A percentile compares a stretch with the other conserved stretches of the same genome.
Evolutionary conservation across 257 asterid species (phyloP).

Genomic region (Leonotis leonurus): DNA sequence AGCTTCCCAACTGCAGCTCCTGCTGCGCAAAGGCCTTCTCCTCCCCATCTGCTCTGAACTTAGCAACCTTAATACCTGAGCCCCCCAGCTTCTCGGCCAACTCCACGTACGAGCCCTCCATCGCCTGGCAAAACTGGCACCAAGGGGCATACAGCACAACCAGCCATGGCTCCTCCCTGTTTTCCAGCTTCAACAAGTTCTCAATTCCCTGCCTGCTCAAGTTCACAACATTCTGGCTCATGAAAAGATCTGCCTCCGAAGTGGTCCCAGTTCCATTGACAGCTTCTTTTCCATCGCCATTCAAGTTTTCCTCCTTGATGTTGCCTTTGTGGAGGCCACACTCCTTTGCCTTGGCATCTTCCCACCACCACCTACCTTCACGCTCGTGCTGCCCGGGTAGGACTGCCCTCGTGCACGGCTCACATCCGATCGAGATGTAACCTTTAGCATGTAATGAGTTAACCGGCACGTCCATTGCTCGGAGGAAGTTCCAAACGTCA

Average conservation of each 20-base stretch:
- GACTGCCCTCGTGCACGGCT: slow-evolving; percentile 82
- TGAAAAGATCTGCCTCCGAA: slow-evolving; percentile 46
- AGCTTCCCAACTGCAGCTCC: slow-evolving; percentile 65
- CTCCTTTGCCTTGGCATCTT: slow-evolving; percentile 88
- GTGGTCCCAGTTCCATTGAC: slow-evolving; percentile 32
- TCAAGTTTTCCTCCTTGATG: slow-evolving; percentile 47
- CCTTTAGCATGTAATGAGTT: slow-evolving; percentile 70
- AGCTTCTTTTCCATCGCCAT: too few relatives aligned
- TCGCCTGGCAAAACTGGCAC: slow-evolving; percentile 86
- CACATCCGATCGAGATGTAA: slow-evolving; percentile 75
- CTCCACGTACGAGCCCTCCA: slow-evolving; percentile 68
- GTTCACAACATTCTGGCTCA: slow-evolving; percentile 30
- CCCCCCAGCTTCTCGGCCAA: slow-evolving; percentile 59
- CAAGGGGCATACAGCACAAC: slow-evolving; percentile 87
- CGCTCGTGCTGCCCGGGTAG: slow-evolving; percentile 90
- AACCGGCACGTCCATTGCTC: slow-evolving; percentile 70
- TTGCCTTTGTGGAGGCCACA: slow-evolving; percentile 90
- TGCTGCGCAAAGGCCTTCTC: slow-evolving; percentile 64
- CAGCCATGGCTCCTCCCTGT: slow-evolving; percentile 67
- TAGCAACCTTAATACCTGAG: slow-evolving; percentile 68
- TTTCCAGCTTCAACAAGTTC: slow-evolving; percentile 56
- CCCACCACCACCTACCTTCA: slow-evolving; percentile 99
- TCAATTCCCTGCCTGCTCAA: slow-evolving; percentile 71
- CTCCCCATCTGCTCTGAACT: slow-evolving; percentile 79
- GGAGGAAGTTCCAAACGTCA: slow-evolving; percentile 64